Evolutionary conservation across 192 early-diverging fungal species (phyloP).

Genomic region (Endogone sp.): DNA sequence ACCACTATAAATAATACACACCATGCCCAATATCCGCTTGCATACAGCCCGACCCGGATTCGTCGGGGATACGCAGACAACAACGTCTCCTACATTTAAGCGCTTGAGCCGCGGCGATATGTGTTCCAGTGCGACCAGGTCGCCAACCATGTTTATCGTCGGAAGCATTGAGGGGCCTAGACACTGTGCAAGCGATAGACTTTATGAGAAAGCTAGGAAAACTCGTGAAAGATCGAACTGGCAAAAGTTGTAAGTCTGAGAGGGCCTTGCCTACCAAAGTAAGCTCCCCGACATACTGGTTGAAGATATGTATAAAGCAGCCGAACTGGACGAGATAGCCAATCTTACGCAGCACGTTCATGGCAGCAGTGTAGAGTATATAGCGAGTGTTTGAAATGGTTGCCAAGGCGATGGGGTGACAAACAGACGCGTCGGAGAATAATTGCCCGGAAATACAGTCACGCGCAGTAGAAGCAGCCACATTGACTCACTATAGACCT

Average conservation of each 20-base stretch:
- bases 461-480: neutral
- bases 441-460: no score
- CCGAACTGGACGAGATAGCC: slow-evolving; percentile 50
- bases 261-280: slow-evolving; percentile 58
- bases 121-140: slow-evolving; percentile 71
- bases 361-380: no score
- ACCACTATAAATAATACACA: slow-evolving; percentile 25
- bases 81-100: slow-evolving; percentile 69
- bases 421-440: no score
- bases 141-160: slow-evolving; percentile 79
- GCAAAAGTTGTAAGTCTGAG: neutral
- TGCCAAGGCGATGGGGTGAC: no score
- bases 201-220: neutral
- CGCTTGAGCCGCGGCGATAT: slow-evolving; percentile 51
- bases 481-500: neutral
- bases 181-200: slow-evolving; percentile 39
- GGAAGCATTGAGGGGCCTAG: slow-evolving; percentile 92
- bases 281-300: slow-evolving; percentile 71
- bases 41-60: slow-evolving; percentile 63
- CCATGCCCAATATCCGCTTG: slow-evolving; percentile 81
- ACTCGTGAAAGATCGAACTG: neutral
- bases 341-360: slow-evolving; percentile 15
- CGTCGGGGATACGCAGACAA: slow-evolving; percentile 70
- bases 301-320: slow-evolving; percentile 66
- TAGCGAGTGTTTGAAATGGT: no score